Percentiles rank a stretch among this genome's conserved stretches.
Evolutionary conservation across 139 green algal genomes (phyloP).

Genomic region (Chlorella sp.): DNA sequence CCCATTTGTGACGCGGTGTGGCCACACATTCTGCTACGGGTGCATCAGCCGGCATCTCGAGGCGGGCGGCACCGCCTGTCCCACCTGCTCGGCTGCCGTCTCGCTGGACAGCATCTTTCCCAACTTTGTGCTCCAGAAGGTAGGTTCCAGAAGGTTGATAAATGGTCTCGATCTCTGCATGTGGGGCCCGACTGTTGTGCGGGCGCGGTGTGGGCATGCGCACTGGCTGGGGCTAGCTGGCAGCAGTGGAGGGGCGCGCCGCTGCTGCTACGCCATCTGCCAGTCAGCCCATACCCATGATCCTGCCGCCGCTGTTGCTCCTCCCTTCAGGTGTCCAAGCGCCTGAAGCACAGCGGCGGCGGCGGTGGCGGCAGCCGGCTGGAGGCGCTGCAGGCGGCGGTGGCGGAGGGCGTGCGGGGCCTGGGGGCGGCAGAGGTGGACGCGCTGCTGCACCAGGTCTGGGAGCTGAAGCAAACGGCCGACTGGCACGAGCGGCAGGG

Average conservation of each 20-base stretch:
- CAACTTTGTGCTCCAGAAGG: conserved; percentile 85
- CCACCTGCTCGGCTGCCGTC: conserved; percentile 65
- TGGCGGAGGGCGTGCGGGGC: neutral
- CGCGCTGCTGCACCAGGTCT: conserved; percentile 54
- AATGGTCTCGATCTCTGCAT: neutral
- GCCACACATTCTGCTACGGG: conserved; percentile 83
- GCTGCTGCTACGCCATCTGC: no score
- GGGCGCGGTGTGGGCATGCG: neutral
- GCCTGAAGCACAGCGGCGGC: conserved; percentile 27
- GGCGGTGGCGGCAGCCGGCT: neutral
- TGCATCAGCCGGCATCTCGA: conserved; percentile 78
- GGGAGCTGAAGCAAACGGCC: conserved; percentile 46
- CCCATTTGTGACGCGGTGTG: conserved; percentile 81
- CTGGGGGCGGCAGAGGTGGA: conserved; percentile 49
- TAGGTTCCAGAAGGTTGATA: neutral
- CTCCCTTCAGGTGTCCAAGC: conserved; percentile 1
- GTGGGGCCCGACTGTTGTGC: neutral
- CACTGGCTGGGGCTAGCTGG: neutral
- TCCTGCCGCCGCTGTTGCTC: neutral
- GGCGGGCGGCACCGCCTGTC: conserved; percentile 65
- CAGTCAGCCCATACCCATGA: no score
- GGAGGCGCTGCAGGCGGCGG: conserved; percentile 32
- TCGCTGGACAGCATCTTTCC: conserved; percentile 71
- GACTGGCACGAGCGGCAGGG: conserved; percentile 52
- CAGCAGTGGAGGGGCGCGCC: neutral